A percentile compares a stretch with the other conserved stretches of the same genome.
Conservation (phyloP, 768 basidiomycete genomes). For the Gelatoporia subvermispora region DNA sequence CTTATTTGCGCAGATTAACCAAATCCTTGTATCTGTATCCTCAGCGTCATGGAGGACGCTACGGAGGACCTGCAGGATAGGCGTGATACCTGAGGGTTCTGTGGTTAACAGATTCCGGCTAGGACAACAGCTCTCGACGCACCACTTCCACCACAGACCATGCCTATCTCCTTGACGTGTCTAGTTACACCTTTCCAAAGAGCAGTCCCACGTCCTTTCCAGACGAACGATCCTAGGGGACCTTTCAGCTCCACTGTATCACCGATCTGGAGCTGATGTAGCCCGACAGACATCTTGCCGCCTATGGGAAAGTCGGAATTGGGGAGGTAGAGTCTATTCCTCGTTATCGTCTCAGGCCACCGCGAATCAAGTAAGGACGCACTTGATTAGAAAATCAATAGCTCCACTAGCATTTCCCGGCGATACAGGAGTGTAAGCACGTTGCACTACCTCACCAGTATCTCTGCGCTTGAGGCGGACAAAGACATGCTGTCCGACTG, state of each 20-base stretch:
- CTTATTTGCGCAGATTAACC: slow-evolving; percentile 45
- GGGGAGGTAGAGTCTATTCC: slow-evolving; percentile 40
- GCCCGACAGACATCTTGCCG: slow-evolving; percentile 48
- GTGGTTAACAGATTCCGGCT: too few species aligned
- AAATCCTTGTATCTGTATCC: slow-evolving; percentile 37
- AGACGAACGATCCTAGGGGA: slow-evolving; percentile 53
- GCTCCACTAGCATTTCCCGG: slow-evolving; percentile 34
- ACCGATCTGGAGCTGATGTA: slow-evolving; percentile 41
- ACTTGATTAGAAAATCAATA: slow-evolving; percentile 54
- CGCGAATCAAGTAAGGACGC: slow-evolving; percentile 7
- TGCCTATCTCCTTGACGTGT: slow-evolving; percentile 37
- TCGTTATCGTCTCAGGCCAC: not conserved
- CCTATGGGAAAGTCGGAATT: slow-evolving; percentile 32
- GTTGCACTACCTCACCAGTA: slow-evolving; percentile 43
- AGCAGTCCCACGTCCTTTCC: slow-evolving; percentile 38
- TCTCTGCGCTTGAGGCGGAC: slow-evolving; percentile 35
- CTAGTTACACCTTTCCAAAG: slow-evolving; percentile 31
- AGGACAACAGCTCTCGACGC: slow-evolving; percentile 12
- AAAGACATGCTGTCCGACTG: slow-evolving; percentile 57
- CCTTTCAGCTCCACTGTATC: slow-evolving; percentile 55
- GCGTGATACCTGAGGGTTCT: slow-evolving; percentile 53
- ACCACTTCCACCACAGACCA: slow-evolving; percentile 59
- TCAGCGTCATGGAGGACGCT: slow-evolving; percentile 36
- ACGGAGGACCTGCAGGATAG: slow-evolving; percentile 52
- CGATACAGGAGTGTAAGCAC: slow-evolving; percentile 61